Evolutionary conservation across 2,329 filamentous ascomycete genomes (phyloP), one percentile per base, ranked within the genome.

Genomic region (Penicillium sp.): DNA sequence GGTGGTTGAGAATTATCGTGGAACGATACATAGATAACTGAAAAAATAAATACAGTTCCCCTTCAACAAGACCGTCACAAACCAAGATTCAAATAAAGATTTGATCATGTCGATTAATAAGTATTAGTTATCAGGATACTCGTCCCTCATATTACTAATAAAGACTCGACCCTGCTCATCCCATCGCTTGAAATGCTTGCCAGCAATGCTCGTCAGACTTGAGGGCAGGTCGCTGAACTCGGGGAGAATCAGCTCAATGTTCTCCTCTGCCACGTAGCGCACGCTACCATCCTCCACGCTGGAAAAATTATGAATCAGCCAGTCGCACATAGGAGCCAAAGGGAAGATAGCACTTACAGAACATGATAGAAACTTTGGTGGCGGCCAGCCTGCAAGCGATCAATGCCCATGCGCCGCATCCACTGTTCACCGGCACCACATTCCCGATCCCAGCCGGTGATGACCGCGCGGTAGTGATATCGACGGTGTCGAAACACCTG

Each of bases 171-270:
- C 81, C 37, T 78, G 79, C 4, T 74, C 71, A 75, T 97, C 91
- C 82, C 92, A 98, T 43, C 92, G 83, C 75, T 91, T 96, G 75
- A 99, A 98, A 75, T 91, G 91, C 68, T 88, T 89, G 0, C 95
- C 95, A 3, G 92, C 91, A 65, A 90, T 76, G 48, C 82, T 81
- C 70, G 91, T 83, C 62, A 96, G 70, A 2, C 63, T 63, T 15
- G 52, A 58, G 1, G 76, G 80, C 25, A 84, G 76, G n/a, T 83
- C 77, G 0, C 84, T 82, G 2, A 89, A 77, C 37, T 81, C 66
- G 65, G 78, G 73, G 54, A 74, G 49, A 69, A 91, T 78, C n/a
- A 88, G 76, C 59, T 87, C 79, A 57, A 97, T 89, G 67, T 93
- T 96, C 68, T 93, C 89, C 71, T 96, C 88, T 0, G 91, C 89